These are phyloP conservation scores for Limonium bicolor DNA, from an alignment of 148 eudicot genomes.

Conservation along the genomic window DNA sequence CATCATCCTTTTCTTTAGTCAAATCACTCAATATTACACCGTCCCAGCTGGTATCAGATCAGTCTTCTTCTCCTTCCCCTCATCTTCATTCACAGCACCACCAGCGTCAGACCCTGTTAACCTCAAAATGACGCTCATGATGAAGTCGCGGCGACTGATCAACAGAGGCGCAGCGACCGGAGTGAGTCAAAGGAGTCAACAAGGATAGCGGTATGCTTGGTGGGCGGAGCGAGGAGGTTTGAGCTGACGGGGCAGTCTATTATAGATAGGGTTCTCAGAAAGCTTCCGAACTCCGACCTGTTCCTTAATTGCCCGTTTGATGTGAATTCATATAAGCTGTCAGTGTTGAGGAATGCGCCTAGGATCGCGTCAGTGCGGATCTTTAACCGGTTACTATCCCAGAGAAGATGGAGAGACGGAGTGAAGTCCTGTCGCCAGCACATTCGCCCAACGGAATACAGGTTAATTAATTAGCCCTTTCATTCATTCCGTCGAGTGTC, in stretches of 20 bases:
- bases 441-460: constrained; percentile 85
- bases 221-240: constrained; percentile 75
- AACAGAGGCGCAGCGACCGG: background rate
- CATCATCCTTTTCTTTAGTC: too few species aligned
- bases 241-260: constrained; percentile 85
- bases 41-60: too few species aligned
- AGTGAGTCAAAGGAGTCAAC: constrained; percentile 5
- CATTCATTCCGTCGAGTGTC: too few species aligned
- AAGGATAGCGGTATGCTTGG: constrained; percentile 67
- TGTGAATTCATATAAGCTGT: constrained; percentile 33
- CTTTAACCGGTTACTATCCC: constrained; percentile 28
- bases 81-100: too few species aligned
- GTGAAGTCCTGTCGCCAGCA: constrained; percentile 48
- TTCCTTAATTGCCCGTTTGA: constrained; percentile 65
- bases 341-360: constrained; percentile 26
- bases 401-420: constrained; percentile 44
- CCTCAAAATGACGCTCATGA: too few species aligned
- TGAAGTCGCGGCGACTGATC: too few species aligned
- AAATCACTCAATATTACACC: too few species aligned
- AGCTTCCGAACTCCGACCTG: constrained; percentile 51
- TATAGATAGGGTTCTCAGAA: constrained; percentile 26
- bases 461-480: too few species aligned
- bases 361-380: constrained; percentile 38
- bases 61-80: too few species aligned
- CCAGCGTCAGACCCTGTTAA: too few species aligned